Evolutionary conservation across 2,329 filamentous ascomycete genomes (phyloP).

Genomic region (Aquanectria penicillioides): DNA sequence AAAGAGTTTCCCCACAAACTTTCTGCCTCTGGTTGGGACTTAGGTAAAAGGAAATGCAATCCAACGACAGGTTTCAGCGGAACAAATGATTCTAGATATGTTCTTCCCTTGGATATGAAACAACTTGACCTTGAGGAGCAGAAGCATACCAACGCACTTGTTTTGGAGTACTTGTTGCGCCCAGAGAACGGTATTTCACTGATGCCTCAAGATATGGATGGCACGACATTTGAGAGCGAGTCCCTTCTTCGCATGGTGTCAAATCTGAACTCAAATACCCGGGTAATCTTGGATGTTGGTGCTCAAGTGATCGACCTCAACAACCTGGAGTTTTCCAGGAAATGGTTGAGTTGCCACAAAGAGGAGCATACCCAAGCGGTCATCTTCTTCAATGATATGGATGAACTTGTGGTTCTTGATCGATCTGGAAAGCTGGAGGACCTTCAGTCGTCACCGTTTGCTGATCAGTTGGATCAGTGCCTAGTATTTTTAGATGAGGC

Average conservation of each 20-base stretch:
- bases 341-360: constrained; percentile 57
- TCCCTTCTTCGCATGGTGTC: constrained; percentile 56
- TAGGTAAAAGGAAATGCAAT: constrained; percentile 58
- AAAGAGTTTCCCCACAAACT: constrained; percentile 73
- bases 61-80: constrained; percentile 75
- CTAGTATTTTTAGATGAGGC: constrained; percentile 76
- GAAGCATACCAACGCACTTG: constrained; percentile 73
- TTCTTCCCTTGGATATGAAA: constrained; percentile 65
- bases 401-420: constrained; percentile 65
- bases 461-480: constrained; percentile 65
- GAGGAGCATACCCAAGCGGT: constrained; percentile 42
- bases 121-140: constrained; percentile 66
- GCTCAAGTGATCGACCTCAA: constrained; percentile 73
- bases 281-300: constrained; percentile 76
- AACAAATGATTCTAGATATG: constrained; percentile 70
- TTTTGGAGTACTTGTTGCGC: constrained; percentile 67
- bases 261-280: constrained; percentile 49
- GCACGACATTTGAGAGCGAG: constrained; percentile 40
- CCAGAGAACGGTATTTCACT: constrained; percentile 56
- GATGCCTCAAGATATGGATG: constrained; percentile 3
- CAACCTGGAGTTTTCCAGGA: constrained; percentile 63
- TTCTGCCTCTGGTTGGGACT: constrained; percentile 74
- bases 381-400: constrained; percentile 67
- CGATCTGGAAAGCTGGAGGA: constrained; percentile 55
- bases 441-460: constrained; percentile 68